phyloP scores from a whole-genome alignment of 176 grass and related monocot species.

The Musa itinerans region DNA sequence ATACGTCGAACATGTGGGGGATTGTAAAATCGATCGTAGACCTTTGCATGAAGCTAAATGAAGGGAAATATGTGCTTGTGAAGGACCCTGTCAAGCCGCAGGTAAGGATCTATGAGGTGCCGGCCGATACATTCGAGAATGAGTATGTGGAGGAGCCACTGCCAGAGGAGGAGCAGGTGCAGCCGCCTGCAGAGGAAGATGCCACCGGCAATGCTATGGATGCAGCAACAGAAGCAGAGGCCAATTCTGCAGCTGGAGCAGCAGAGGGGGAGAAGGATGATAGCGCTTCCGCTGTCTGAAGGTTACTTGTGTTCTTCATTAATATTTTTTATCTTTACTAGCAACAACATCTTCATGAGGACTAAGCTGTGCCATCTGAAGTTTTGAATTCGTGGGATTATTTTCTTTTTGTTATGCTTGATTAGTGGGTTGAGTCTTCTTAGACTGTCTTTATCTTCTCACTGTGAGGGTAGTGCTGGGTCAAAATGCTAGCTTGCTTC shows the following conservation, averaged over 20 bases:
- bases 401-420: too few species aligned
- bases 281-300: background rate
- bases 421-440: too few species aligned
- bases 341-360: too few species aligned
- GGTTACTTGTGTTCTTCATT: too few species aligned
- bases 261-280: background rate
- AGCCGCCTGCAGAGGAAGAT: background rate
- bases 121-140: constrained; percentile 11
- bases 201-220: background rate
- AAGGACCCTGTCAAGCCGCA: constrained; percentile 7
- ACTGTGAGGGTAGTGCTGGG: too few species aligned
- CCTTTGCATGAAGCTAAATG: constrained; percentile 15
- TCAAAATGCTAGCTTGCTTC: too few species aligned
- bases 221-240: constrained; percentile 4
- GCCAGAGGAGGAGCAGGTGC: constrained; percentile 14
- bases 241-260: background rate
- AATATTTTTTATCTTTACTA: too few species aligned
- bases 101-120: constrained; percentile 15
- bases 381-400: too few species aligned
- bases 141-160: constrained; percentile 9
- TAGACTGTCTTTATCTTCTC: too few species aligned
- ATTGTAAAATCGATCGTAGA: constrained; percentile 5
- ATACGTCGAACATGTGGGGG: constrained; percentile 8
- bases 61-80: constrained; percentile 14
- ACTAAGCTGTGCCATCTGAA: too few species aligned